These are phyloP conservation scores for Monosporascus sp. DNA, from an alignment of 2,329 filamentous ascomycete species.

Conservation along the genomic window DNA sequence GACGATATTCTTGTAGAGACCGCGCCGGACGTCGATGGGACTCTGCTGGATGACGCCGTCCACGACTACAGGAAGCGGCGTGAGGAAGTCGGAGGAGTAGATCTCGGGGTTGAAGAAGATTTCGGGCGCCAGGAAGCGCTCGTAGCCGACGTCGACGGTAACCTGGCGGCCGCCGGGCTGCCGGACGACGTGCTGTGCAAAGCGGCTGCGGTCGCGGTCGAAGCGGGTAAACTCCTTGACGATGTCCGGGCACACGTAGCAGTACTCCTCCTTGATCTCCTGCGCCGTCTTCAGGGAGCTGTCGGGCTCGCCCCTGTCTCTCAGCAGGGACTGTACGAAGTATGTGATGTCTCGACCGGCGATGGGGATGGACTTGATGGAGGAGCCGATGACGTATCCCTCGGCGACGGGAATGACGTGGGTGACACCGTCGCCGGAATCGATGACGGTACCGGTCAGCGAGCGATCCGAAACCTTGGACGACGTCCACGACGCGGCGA, in stretches of 20 bases:
- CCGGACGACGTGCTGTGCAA: slow-evolving; percentile 82
- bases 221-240: slow-evolving; percentile 97
- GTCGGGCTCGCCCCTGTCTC: slow-evolving; percentile 93
- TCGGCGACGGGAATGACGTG: slow-evolving; percentile 98
- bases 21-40: slow-evolving; percentile 93
- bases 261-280: slow-evolving; percentile 97
- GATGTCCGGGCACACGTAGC: slow-evolving; percentile 97
- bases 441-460: slow-evolving; percentile 94
- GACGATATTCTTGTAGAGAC: slow-evolving; percentile 99
- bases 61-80: slow-evolving; percentile 87
- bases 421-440: slow-evolving; percentile 97
- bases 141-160: slow-evolving; percentile 89
- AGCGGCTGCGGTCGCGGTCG: slow-evolving; percentile 86
- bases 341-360: slow-evolving; percentile 98
- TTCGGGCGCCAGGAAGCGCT: slow-evolving; percentile 94
- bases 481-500: slow-evolving; percentile 97
- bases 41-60: slow-evolving; percentile 96
- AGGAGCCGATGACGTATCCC: slow-evolving; percentile 97
- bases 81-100: slow-evolving; percentile 97
- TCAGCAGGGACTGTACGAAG: slow-evolving; percentile 92
- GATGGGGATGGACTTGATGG: slow-evolving; percentile 98
- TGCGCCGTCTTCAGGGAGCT: slow-evolving; percentile 96
- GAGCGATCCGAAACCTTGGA: slow-evolving; percentile 96
- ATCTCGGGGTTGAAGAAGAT: slow-evolving; percentile 99
- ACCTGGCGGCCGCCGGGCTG: slow-evolving; percentile 82